These are phyloP conservation scores for Emydomyces testavorans DNA, from an alignment of 2,329 filamentous ascomycete species.

Conservation along the genomic window DNA sequence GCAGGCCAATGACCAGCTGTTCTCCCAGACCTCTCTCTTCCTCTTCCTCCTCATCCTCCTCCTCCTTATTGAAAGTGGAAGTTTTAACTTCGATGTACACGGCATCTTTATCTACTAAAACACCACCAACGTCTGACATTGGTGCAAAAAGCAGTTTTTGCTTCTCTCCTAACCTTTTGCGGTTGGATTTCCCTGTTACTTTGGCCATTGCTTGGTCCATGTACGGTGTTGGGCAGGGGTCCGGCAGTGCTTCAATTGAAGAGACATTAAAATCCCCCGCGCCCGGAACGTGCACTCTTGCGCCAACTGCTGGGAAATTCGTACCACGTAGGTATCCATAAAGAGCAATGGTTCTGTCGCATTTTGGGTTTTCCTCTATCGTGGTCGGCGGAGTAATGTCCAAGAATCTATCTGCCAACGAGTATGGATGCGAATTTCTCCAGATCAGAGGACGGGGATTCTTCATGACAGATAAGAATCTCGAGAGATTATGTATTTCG, in stretches of 20 bases:
- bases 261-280: conserved; percentile 78
- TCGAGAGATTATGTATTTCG: conserved; percentile 87
- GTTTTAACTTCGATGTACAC: conserved; percentile 74
- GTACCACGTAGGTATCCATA: conserved; percentile 92
- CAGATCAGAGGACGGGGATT: conserved; percentile 92
- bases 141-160: conserved; percentile 93
- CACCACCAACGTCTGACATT: conserved; percentile 93
- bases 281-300: conserved; percentile 82
- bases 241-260: conserved; percentile 74
- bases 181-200: conserved; percentile 65
- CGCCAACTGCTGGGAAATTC: conserved; percentile 77
- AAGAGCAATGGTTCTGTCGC: conserved; percentile 78
- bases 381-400: conserved; percentile 89
- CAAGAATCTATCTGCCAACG: conserved; percentile 83
- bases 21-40: conserved; percentile 83
- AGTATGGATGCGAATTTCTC: conserved; percentile 93
- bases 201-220: conserved; percentile 83
- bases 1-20: conserved; percentile 82
- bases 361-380: conserved; percentile 78
- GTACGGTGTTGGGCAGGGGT: conserved; percentile 87
- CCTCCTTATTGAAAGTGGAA: conserved; percentile 56
- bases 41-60: conserved; percentile 47
- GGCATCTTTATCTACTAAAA: conserved; percentile 92
- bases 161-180: conserved; percentile 81
- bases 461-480: conserved; percentile 98